Conservation (phyloP, 257 asterid genomes). For the Solanum gandarillasii region DNA sequence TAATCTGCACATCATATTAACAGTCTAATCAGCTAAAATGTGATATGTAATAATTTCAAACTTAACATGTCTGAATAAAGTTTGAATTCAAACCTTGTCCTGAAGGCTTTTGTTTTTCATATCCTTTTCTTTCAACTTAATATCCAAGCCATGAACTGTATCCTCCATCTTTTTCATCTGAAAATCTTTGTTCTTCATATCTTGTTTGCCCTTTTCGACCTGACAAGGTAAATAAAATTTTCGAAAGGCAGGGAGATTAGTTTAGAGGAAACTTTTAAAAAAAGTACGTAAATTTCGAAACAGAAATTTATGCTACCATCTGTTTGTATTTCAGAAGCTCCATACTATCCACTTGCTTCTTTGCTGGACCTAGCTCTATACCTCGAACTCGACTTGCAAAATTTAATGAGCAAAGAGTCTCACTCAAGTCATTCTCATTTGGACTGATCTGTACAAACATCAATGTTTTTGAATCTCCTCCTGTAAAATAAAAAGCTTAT, state of each 20-base stretch:
- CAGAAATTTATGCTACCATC: constrained; percentile 32
- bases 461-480: constrained; percentile 91
- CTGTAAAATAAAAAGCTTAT: constrained; percentile 19
- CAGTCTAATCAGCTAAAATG: background rate
- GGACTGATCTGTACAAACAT: constrained; percentile 99
- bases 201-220: constrained; percentile 80
- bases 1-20: constrained; percentile 41
- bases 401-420: constrained; percentile 88
- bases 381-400: constrained; percentile 97
- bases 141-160: constrained; percentile 65
- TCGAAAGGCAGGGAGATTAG: background rate
- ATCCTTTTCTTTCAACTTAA: constrained; percentile 72
- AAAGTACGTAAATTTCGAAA: background rate
- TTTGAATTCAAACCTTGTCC: constrained; percentile 56
- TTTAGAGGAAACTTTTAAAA: background rate
- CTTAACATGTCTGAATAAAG: background rate
- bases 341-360: constrained; percentile 72
- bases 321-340: constrained; percentile 82
- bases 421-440: constrained; percentile 66
- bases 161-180: constrained; percentile 87
- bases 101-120: constrained; percentile 62
- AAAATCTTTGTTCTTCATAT: constrained; percentile 61
- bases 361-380: constrained; percentile 91
- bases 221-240: constrained; percentile 12
- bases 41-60: background rate